Evolutionary conservation across 176 grass and related monocot species (phyloP), one percentile per base, ranked within the genome.

Genomic region (Oryza coarctata): DNA sequence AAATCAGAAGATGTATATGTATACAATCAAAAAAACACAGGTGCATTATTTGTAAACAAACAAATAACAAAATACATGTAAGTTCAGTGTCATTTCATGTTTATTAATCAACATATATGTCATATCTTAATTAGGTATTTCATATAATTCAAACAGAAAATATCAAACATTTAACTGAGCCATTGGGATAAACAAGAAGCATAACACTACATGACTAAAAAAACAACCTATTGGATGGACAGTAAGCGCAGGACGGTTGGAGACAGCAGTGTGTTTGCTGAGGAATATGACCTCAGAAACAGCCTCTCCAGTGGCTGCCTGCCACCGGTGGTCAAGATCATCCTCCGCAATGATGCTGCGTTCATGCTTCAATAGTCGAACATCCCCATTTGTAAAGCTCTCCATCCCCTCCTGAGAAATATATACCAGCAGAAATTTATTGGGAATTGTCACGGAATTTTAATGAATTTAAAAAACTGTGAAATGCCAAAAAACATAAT

Each of bases 211-310:
- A 83, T 43, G 27, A 71, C 44, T 63, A 18, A 9, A 72, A 31
- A 68, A 65, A 72, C 0, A 71, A 97, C 95, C 95, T 0, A 98
- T 98, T 26, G 95, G 95, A 78, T 98, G 95, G 35, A 98, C 92
- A 28, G 95, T 98, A 57, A 98, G 90, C 6, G 92, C 95, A 28
- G 92, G 92, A 18, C 89, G 92, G 39, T 86, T 87, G 63, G 92
- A 94, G 43, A 89, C 87, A 45, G 92, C 92, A n/a, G 92, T 91
- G 81, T 94, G 89, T 52, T 86, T 88, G 74, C 92, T 94, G 84
- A 94, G 89, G 68, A 94, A 94, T 71, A 94, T 91, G 78, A 94
- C 68, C 86, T 91, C 92, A 3, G 78, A 83, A 65, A 94, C 89
- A 26, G 23, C 10, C 78, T 91, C 92, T 44, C 89, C 89, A 13